These are phyloP conservation scores for Penicillium sp. DNA, from an alignment of 2,329 filamentous ascomycete species.

Conservation along the genomic window DNA sequence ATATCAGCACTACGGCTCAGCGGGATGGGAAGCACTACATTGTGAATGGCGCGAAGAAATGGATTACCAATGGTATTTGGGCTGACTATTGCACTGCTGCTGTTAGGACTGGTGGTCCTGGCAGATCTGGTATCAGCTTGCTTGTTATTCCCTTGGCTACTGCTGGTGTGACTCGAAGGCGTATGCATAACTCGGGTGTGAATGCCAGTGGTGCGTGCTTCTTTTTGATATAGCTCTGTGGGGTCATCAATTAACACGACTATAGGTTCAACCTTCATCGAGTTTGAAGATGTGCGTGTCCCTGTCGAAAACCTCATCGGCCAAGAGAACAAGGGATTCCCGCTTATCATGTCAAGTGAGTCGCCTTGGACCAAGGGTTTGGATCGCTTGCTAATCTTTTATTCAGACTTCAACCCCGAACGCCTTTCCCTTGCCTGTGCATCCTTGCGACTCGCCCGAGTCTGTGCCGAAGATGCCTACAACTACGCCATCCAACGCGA, in stretches of 20 bases:
- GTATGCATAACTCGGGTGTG: constrained; percentile 65
- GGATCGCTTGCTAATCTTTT: not conserved
- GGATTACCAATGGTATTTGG: constrained; percentile 64
- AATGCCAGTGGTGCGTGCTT: constrained; percentile 57
- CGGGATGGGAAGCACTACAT: constrained; percentile 55
- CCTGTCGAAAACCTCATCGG: constrained; percentile 69
- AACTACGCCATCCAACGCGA: constrained; percentile 64
- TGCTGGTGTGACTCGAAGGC: constrained; percentile 54
- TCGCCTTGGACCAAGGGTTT: not conserved
- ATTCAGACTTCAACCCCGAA: constrained; percentile 70
- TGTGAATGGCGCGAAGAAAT: constrained; percentile 68
- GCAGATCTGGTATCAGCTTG: constrained; percentile 60
- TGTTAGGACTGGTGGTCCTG: constrained; percentile 59
- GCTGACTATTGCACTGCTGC: constrained; percentile 64
- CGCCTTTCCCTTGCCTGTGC: constrained; percentile 65
- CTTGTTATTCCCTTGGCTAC: constrained; percentile 66
- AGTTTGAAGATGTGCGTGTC: constrained; percentile 71
- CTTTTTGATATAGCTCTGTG: not conserved
- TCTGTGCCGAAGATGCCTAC: constrained; percentile 61
- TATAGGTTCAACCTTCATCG: constrained; percentile 59
- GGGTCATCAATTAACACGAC: not conserved
- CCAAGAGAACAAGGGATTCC: constrained; percentile 67
- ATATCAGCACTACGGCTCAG: constrained; percentile 60
- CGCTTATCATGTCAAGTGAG: constrained; percentile 67
- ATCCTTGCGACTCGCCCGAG: constrained; percentile 60